Conservation (phyloP, 495 filamentous ascomycete genomes). For the Cercophora samala region DNA sequence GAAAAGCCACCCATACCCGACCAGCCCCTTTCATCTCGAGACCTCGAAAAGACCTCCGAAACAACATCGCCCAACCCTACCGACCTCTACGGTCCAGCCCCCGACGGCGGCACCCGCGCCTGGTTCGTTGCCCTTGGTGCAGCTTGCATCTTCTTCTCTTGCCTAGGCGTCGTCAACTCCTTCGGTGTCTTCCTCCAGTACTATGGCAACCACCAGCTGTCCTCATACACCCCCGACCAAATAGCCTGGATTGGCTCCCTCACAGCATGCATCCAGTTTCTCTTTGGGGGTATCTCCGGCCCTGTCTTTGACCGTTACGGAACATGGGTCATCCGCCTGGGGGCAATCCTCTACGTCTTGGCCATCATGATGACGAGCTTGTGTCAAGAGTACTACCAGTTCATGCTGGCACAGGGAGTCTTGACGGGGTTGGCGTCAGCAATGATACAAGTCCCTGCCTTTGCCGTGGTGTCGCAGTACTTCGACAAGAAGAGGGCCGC, state of each 20-base stretch:
- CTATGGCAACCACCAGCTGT: slow-evolving; percentile 53
- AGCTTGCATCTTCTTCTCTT: slow-evolving; percentile 45
- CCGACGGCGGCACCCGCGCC: slow-evolving; percentile 29
- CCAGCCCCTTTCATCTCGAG: not conserved
- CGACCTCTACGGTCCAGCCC: slow-evolving; percentile 11
- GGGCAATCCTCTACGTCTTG: slow-evolving; percentile 37
- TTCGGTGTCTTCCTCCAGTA: slow-evolving; percentile 62
- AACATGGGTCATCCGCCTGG: slow-evolving; percentile 41
- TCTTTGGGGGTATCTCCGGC: slow-evolving; percentile 43
- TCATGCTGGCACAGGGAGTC: slow-evolving; percentile 60
- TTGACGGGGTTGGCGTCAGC: slow-evolving; percentile 51
- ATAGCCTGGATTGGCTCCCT: slow-evolving; percentile 63
- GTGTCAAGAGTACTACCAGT: slow-evolving; percentile 58
- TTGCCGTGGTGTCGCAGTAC: slow-evolving; percentile 53
- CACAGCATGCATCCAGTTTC: slow-evolving; percentile 47
- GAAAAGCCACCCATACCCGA: not conserved
- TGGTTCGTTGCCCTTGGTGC: slow-evolving; percentile 29
- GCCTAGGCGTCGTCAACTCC: slow-evolving; percentile 59
- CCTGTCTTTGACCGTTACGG: slow-evolving; percentile 54
- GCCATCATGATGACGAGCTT: slow-evolving; percentile 56
- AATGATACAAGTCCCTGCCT: slow-evolving; percentile 49
- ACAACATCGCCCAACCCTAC: not conserved
- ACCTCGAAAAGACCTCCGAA: slow-evolving; percentile 5
- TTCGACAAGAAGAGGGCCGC: slow-evolving; percentile 53
- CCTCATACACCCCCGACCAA: slow-evolving; percentile 43